Conservation (phyloP, 2,329 filamentous ascomycete species). For the Chaetomium globosum region DNA sequence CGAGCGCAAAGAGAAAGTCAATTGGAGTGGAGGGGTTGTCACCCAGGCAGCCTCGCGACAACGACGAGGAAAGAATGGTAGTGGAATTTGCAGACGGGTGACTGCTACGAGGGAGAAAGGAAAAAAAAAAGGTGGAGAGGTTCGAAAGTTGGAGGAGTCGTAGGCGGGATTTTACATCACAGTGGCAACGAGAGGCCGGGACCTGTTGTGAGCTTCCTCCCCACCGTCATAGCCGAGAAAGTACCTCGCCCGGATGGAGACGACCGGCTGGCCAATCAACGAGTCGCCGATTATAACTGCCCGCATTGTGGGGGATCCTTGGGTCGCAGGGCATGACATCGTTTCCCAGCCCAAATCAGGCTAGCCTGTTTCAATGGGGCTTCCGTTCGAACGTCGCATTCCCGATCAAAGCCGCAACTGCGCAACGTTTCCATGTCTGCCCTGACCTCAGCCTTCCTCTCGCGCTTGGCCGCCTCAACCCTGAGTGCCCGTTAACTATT, state of each 20-base stretch:
- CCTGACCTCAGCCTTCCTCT: constrained; percentile 8
- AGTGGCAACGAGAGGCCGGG: constrained; percentile 34
- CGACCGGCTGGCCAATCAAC: constrained; percentile 33
- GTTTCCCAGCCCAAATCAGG: constrained; percentile 26
- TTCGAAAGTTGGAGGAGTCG: constrained; percentile 41
- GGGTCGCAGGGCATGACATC: constrained; percentile 34
- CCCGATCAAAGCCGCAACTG: constrained; percentile 26
- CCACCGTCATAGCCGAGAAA: constrained; percentile 40
- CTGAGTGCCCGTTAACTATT: not conserved
- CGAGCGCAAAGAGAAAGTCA: constrained; percentile 37
- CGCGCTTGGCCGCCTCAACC: not conserved
- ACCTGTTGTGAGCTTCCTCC: constrained; percentile 32
- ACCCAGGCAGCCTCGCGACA: constrained; percentile 40
- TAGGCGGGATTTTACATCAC: constrained; percentile 38
- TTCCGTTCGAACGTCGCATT: constrained; percentile 24
- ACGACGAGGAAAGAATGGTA: constrained; percentile 35
- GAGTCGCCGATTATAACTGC: constrained; percentile 32
- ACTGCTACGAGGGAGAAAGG: constrained; percentile 29
- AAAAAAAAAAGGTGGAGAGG: constrained; percentile 45
- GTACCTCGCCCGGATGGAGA: constrained; percentile 38
- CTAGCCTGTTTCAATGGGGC: constrained; percentile 33
- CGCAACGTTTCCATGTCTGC: constrained; percentile 20
- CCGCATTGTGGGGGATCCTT: constrained; percentile 35
- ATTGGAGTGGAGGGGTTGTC: constrained; percentile 44
- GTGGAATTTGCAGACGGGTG: constrained; percentile 23